Evolutionary conservation across 1,284 basidiomycete genomes (phyloP), one percentile per base, ranked within the genome.

Genomic region (Tilletia walkeri): DNA sequence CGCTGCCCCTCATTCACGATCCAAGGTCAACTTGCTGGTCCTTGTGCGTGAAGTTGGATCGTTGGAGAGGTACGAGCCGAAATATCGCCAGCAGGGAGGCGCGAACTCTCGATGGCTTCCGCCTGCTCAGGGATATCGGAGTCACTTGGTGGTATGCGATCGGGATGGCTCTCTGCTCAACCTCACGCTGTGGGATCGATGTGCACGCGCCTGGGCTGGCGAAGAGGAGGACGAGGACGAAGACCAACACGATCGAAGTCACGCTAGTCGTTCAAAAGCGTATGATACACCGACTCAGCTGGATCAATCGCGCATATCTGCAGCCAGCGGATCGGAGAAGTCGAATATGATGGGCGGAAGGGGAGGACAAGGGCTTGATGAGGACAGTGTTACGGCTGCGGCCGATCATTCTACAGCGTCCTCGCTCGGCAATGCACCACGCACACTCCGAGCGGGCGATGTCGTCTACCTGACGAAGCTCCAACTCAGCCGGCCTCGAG

Each of bases 11-110:
- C 30, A n/a, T 24, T 53, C 18, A 7, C 59, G 59, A 41, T 18
- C 34, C 20, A 50, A 41, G 47, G 14, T 67, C 47, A 67, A 38
- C 66, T 12, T 67, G n/a, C 47, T 67, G 34, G 66, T 50, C 3
- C 66, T 67, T 6, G 66, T 67, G 6, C 66, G 66, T 30, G 66
- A 67, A 24, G 50, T 67, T 3, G 66, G 66, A 6, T 36, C 66
- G 6, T 12, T 67, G 14, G 66, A 67, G 48, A 12, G 30, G 66
- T 63, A 63, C 38, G 59, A 63, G 14, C 16, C 36, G 36, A 63
- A 63, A 20, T 38, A 56, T 56, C 54, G 59, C 16, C 9, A 63
- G 6, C 18, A 14, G 34, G 16, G 9, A 24, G 9, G 59, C 30
- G 16, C 36, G 36, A 34, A 2, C 18, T 36, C 30, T 38, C 30